Percentiles rank a stretch among this genome's conserved stretches.
phyloP scores from a whole-genome alignment of 306 rosid genomes.

The Cucumis sativus region Cucumber_9930_V3 NC_026660.2:11501501-11502000 shows the following conservation, averaged over 20 bases:
- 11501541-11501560: neutral
- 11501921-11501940: constrained; percentile 49
- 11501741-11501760: constrained; percentile 31
- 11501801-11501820: constrained; percentile 21
- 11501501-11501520: constrained; percentile 5
- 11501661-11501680: constrained; percentile 64
- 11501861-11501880: constrained; percentile 66
- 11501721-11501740: constrained; percentile 21
- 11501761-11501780: neutral
- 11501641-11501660: constrained; percentile 55
- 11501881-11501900: constrained; percentile 66
- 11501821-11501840: constrained; percentile 99
- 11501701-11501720: constrained; percentile 53
- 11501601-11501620: constrained; percentile 43
- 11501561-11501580: neutral
- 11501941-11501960: neutral
- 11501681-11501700: constrained; percentile 79
- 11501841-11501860: constrained; percentile 82
- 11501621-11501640: constrained; percentile 50
- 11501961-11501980: neutral
- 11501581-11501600: neutral
- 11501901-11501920: constrained; percentile 78
- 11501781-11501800: neutral
- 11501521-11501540: neutral
- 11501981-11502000: no score